A percentile compares a stretch with the other conserved stretches of the same genome.
These are phyloP conservation scores for Fagus sylvatica DNA, from an alignment of 306 rosid genomes.

Conservation along the genomic window DNA sequence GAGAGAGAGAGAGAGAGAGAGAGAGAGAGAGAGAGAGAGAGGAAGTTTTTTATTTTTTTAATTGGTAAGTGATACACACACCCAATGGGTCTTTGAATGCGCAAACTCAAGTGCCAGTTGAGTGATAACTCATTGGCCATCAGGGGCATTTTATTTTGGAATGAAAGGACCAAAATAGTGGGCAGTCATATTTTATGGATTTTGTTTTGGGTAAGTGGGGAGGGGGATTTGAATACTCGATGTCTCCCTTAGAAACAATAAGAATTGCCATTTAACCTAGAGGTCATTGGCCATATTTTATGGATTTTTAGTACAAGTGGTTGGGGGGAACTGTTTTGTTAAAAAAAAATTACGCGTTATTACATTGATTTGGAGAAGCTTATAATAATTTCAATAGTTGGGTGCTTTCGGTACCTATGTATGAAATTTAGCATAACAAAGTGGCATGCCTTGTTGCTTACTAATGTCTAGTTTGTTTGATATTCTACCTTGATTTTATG, in stretches of 20 bases:
- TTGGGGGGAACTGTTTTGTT: not conserved
- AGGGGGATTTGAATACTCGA: too few relatives aligned
- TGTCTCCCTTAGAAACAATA: not conserved
- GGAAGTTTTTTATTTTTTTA: too few relatives aligned
- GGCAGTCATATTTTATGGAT: not conserved
- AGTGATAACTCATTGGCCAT: too few relatives aligned
- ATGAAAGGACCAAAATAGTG: too few relatives aligned
- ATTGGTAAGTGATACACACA: too few relatives aligned
- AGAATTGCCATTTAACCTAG: not conserved
- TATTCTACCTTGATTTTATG: not conserved
- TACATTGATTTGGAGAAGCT: not conserved
- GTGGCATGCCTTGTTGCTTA: not conserved
- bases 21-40: too few relatives aligned
- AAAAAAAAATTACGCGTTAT: not conserved
- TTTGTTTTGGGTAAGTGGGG: not conserved
- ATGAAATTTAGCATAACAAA: not conserved
- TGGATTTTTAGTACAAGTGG: not conserved
- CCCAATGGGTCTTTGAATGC: too few relatives aligned
- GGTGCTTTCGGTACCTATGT: not conserved
- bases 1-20: too few relatives aligned
- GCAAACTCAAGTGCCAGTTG: too few relatives aligned
- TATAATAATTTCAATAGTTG: not conserved
- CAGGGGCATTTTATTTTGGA: too few relatives aligned
- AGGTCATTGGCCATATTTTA: not conserved
- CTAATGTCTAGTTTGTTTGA: not conserved